A percentile compares a stretch with the other conserved stretches of the same genome.
These are phyloP conservation scores for carrot (Daucus carota) DNA, from an alignment of 129 eudicot genomes.

Conservation along the genomic window DNA sequence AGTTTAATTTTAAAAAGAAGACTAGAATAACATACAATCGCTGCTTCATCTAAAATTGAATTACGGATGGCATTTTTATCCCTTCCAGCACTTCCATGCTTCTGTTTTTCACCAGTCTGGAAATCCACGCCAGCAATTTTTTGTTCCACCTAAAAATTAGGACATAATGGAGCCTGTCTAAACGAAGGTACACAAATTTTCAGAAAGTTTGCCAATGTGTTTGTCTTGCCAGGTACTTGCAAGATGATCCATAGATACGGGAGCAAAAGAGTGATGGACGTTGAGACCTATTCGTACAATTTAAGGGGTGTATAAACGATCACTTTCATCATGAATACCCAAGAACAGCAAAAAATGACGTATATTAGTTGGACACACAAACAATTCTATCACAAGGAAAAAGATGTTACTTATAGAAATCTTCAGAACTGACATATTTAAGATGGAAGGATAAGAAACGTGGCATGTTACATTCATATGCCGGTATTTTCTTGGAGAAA, in stretches of 20 bases:
- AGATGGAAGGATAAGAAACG: too few species aligned
- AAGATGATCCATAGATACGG: slow-evolving; percentile 94
- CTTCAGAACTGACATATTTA: too few species aligned
- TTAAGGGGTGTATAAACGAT: slow-evolving; percentile 69
- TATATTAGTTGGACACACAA: slow-evolving; percentile 1
- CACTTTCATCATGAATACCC: slow-evolving; percentile 96
- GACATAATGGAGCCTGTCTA: neutral
- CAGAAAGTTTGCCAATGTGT: neutral
- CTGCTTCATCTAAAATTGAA: slow-evolving; percentile 88
- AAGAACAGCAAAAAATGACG: slow-evolving; percentile 29
- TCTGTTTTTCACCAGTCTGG: slow-evolving; percentile 73
- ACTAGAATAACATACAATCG: slow-evolving; percentile 55
- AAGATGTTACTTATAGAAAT: neutral
- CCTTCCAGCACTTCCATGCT: slow-evolving; percentile 66
- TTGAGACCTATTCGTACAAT: slow-evolving; percentile 94
- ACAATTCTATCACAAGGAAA: neutral
- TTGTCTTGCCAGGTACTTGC: slow-evolving; percentile 30
- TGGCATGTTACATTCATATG: too few species aligned
- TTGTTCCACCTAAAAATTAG: slow-evolving; percentile 72
- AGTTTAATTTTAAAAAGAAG: neutral
- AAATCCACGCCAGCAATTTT: slow-evolving; percentile 76
- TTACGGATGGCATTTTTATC: slow-evolving; percentile 80
- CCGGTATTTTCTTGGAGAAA: too few species aligned
- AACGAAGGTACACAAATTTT: neutral
- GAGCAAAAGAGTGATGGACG: slow-evolving; percentile 80